Evolutionary conservation across 225 moss, liverwort and hornwort genomes (phyloP), one percentile per base, ranked within the genome.

Genomic region (Rhytidiadelphus loreus): DNA sequence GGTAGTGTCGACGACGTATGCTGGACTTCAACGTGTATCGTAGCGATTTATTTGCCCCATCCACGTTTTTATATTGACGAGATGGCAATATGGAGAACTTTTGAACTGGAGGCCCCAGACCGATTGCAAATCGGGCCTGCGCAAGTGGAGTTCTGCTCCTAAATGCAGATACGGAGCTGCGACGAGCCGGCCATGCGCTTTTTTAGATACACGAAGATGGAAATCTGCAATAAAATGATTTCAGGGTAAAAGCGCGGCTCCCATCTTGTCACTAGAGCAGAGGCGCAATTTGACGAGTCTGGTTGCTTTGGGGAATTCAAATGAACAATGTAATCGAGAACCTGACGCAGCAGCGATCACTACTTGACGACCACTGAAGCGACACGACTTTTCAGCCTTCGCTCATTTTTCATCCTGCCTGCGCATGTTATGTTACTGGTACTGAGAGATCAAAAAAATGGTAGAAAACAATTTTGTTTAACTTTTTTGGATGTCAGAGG

Each of bases 21-120:
- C 94, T 56, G 97, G 96, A 78, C 94, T 99, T 22, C 94, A 96
- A 91, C 94, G 96, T 90, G 87, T 86, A 60, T 89, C 90, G 75
- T 96, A 94, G 89, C 80, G 24, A 68, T 86, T 57, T 91, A 24
- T 77, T 69, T n/a, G 70, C 39, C 74, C 41, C 86, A 83, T 82
- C 5, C 18, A 43, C 50, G 41, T 81, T 58, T 70, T 24, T 85
- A n/a, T 18, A 82, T 57, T 46, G 85, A 70, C 80, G 65, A 86
- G 55, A 78, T 72, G 82, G 64, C 83, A 53, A 39, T 48, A 53
- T 79, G 85, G 59, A 73, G 68, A 56, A 58, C 53, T 74, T 17
- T 87, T 43, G 30, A 88, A 70, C 76, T 82, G 55, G 77, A 82
- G 88, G 9, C 84, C 66, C 52, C 72, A 73, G 52, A 77, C 62